These are phyloP conservation scores for Alternaria longipes DNA, from an alignment of 2,329 filamentous ascomycete genomes.

Conservation along the genomic window DNA sequence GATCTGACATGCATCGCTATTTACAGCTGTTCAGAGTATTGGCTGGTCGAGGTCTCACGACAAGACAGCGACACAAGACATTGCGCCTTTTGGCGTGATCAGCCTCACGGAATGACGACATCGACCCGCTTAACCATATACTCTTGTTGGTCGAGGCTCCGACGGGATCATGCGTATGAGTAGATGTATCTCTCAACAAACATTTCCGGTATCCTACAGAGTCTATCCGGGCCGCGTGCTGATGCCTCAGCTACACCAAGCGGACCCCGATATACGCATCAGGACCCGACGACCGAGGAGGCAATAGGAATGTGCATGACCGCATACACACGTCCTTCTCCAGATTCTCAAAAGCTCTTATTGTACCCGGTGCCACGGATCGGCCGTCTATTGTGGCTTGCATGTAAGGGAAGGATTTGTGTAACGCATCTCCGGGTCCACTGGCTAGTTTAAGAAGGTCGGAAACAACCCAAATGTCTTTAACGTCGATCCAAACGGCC, in stretches of 20 bases:
- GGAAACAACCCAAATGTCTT: conserved; percentile 2
- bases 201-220: background rate
- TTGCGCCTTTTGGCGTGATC: background rate
- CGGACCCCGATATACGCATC: conserved; percentile 2
- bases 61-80: background rate
- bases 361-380: conserved; percentile 3
- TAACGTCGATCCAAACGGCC: background rate
- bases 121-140: background rate
- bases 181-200: background rate
- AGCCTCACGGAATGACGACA: background rate
- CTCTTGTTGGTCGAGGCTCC: background rate
- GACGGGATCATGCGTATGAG: no score
- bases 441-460: background rate
- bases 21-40: background rate
- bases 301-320: background rate
- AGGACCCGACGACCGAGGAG: background rate
- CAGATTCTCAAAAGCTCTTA: background rate
- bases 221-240: background rate
- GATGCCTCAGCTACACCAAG: conserved; percentile 1
- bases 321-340: conserved; percentile 1
- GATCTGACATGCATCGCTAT: background rate
- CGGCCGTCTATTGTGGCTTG: conserved; percentile 7
- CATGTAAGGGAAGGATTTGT: background rate
- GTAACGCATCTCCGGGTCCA: background rate
- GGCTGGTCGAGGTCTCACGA: background rate